Conservation (phyloP, 192 early-diverging fungal genomes). For the Cladochytrium replicatum region DNA sequence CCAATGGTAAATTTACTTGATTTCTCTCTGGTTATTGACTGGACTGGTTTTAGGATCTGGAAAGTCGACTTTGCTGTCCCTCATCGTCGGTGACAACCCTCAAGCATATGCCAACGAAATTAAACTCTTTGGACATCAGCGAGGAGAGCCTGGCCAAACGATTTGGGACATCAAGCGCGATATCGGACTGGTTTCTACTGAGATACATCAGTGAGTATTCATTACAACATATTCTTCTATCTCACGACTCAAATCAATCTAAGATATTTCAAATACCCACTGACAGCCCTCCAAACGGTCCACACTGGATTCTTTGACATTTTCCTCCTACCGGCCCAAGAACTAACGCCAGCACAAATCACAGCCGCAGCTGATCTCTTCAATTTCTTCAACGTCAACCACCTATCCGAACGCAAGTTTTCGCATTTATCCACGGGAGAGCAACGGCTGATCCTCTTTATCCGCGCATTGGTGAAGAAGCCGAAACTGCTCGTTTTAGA, state of each 20-base stretch:
- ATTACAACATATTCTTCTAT: conserved; percentile 45
- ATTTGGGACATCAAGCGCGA: conserved; percentile 49
- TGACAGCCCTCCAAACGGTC: conserved; percentile 27
- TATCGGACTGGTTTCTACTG: conserved; percentile 38
- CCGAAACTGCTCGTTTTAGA: conserved; percentile 41
- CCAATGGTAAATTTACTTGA: conserved; percentile 28
- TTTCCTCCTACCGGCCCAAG: conserved; percentile 5
- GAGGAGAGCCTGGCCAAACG: conserved; percentile 43
- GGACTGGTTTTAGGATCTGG: conserved; percentile 48
- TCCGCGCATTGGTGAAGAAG: conserved; percentile 37
- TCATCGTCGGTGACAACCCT: conserved; percentile 47
- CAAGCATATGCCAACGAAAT: conserved; percentile 49
- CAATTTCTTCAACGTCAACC: conserved; percentile 6
- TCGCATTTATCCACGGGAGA: conserved; percentile 34
- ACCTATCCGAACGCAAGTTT: conserved; percentile 2
- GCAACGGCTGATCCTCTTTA: conserved; percentile 38
- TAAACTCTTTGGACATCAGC: conserved; percentile 36
- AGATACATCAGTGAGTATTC: too few relatives aligned
- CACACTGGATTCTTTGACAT: conserved; percentile 33
- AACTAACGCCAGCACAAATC: neutral
- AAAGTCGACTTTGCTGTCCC: conserved; percentile 45
- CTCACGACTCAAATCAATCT: conserved; percentile 6
- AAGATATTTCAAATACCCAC: conserved; percentile 1
- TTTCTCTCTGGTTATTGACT: too few relatives aligned
- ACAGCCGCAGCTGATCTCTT: conserved; percentile 1